These are phyloP conservation scores for Colletotrichum euphorbiae DNA, from an alignment of 2,329 filamentous ascomycete genomes.

Conservation along the genomic window DNA sequence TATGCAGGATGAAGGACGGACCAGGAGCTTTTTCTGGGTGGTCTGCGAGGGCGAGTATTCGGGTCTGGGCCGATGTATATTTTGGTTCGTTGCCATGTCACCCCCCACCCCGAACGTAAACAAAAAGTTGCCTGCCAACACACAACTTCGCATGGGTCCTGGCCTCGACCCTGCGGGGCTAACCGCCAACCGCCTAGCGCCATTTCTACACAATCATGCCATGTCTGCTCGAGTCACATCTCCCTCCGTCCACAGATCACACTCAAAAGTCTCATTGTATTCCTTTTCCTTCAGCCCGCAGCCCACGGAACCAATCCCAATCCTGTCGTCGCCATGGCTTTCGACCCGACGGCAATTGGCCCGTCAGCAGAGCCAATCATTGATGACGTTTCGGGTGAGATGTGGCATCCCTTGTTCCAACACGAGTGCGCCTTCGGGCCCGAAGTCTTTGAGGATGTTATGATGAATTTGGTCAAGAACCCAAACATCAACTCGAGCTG, in stretches of 20 bases:
- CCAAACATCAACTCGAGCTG: constrained; percentile 84
- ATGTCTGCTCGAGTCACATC: constrained; percentile 29
- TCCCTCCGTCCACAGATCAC: constrained; percentile 20
- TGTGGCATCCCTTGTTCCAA: constrained; percentile 67
- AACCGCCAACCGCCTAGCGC: constrained; percentile 29
- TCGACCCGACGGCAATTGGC: constrained; percentile 50
- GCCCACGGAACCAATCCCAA: constrained; percentile 22
- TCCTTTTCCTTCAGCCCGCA: constrained; percentile 17
- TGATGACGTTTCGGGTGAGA: constrained; percentile 49
- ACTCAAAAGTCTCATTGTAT: constrained; percentile 15
- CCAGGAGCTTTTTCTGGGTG: constrained; percentile 35
- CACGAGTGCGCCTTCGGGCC: constrained; percentile 72
- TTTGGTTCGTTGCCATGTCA: constrained; percentile 41
- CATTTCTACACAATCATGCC: constrained; percentile 27
- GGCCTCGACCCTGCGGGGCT: constrained; percentile 26
- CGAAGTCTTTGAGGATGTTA: constrained; percentile 72
- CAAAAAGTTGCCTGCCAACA: constrained; percentile 37
- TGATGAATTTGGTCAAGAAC: constrained; percentile 81
- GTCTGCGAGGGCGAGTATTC: constrained; percentile 33
- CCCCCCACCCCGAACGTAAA: constrained; percentile 41
- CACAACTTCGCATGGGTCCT: constrained; percentile 31
- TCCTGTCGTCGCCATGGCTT: constrained; percentile 45
- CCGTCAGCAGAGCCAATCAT: constrained; percentile 49
- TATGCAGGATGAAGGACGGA: constrained; percentile 36
- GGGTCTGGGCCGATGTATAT: constrained; percentile 14